Conservation (phyloP, 495 filamentous ascomycete species). For the Penicillium arizonense region DNA sequence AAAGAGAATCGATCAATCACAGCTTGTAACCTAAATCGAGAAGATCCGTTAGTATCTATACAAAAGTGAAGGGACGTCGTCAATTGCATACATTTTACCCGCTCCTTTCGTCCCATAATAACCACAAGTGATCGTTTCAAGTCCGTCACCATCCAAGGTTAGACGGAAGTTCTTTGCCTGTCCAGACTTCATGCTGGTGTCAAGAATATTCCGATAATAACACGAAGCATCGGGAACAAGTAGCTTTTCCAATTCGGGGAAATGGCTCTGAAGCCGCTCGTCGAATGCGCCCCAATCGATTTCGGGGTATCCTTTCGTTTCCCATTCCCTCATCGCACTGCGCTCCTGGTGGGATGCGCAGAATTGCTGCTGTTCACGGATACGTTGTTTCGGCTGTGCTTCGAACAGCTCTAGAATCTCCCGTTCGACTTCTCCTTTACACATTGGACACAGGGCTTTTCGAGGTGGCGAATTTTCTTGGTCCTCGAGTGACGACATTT, state of each 20-base stretch:
- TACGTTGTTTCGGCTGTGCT: slow-evolving; percentile 48
- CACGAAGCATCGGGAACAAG: slow-evolving; percentile 56
- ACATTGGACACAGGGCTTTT: slow-evolving; percentile 62
- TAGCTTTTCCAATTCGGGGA: slow-evolving; percentile 53
- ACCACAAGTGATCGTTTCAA: slow-evolving; percentile 58
- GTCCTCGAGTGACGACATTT: slow-evolving; percentile 3
- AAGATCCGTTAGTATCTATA: slow-evolving; percentile 4
- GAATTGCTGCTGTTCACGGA: slow-evolving; percentile 63
- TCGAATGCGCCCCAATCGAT: slow-evolving; percentile 75
- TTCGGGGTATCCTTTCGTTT: slow-evolving; percentile 63
- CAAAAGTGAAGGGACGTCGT: neutral
- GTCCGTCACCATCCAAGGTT: slow-evolving; percentile 34
- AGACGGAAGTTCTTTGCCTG: slow-evolving; percentile 60
- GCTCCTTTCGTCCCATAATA: slow-evolving; percentile 87
- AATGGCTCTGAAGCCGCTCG: slow-evolving; percentile 58
- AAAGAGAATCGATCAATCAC: slow-evolving; percentile 62
- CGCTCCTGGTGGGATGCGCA: slow-evolving; percentile 67
- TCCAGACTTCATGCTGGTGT: slow-evolving; percentile 56
- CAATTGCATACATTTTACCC: slow-evolving; percentile 51
- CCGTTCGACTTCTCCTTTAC: slow-evolving; percentile 56
- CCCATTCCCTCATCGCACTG: slow-evolving; percentile 61
- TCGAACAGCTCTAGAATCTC: slow-evolving; percentile 49
- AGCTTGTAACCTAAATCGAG: slow-evolving; percentile 50
- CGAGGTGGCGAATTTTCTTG: neutral
- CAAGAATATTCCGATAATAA: slow-evolving; percentile 61